A percentile compares a stretch with the other conserved stretches of the same genome.
These are phyloP conservation scores for Punica granatum DNA, from an alignment of 345 rosid species.

Conservation along the genomic window DNA sequence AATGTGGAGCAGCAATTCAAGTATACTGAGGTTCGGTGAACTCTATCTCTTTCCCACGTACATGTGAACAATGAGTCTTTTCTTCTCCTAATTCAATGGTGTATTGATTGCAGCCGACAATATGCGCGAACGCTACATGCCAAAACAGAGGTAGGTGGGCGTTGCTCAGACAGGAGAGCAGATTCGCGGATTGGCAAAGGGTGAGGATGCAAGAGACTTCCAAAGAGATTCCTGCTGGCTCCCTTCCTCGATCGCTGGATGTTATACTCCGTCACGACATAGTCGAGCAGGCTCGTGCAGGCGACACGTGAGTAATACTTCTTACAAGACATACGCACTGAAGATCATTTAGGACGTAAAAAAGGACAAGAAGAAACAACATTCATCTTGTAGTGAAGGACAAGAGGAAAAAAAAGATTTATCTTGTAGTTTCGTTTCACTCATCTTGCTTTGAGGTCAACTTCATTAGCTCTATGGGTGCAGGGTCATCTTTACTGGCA, in stretches of 20 bases:
- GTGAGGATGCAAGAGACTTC: slow-evolving; percentile 98
- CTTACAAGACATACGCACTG: too few relatives aligned
- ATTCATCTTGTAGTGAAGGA: too few relatives aligned
- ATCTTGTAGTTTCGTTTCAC: not conserved
- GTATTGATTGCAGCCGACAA: slow-evolving; percentile 53
- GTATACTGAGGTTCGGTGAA: slow-evolving; percentile 65
- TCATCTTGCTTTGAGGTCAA: not conserved
- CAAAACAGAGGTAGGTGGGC: slow-evolving; percentile 67
- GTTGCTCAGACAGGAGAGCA: slow-evolving; percentile 88
- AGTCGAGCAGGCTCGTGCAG: slow-evolving; percentile 97
- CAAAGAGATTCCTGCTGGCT: slow-evolving; percentile 94
- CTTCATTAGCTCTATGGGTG: slow-evolving; percentile 3
- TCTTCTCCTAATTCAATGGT: not conserved
- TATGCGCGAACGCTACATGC: slow-evolving; percentile 67
- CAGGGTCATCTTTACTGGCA: slow-evolving; percentile 94
- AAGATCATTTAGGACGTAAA: too few relatives aligned
- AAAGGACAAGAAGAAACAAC: too few relatives aligned
- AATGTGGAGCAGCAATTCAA: slow-evolving; percentile 95
- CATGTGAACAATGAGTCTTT: not conserved
- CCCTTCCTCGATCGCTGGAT: slow-evolving; percentile 91
- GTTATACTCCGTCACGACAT: slow-evolving; percentile 91
- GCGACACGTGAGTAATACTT: slow-evolving; percentile 64
- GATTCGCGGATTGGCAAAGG: slow-evolving; percentile 98
- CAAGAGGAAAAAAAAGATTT: not conserved
- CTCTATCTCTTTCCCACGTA: not conserved